A percentile compares a stretch with the other conserved stretches of the same genome.
Evolutionary conservation across 208 protist species (phyloP).

Genomic region (Endotrypanum monterogeii): DNA sequence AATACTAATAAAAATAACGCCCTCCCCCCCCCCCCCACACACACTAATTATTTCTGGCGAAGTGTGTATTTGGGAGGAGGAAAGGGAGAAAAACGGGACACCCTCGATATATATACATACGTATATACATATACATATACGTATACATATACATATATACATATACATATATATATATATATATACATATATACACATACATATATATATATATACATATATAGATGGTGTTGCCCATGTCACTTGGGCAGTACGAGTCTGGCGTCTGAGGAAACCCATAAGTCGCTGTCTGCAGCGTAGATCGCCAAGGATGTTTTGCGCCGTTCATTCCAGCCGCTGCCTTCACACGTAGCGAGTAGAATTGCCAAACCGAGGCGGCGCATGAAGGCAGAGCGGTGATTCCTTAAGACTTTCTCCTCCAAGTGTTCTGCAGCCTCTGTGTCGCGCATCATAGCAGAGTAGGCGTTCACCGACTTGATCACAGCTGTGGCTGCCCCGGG

Average conservation of each 20-base stretch:
- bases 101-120: too few relatives aligned
- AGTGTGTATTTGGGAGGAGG: too few relatives aligned
- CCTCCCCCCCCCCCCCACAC: too few relatives aligned
- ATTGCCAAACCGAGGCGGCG: constrained; percentile 27
- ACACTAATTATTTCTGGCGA: too few relatives aligned
- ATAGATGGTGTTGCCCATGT: background rate
- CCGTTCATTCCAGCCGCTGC: constrained; percentile 16
- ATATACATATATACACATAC: too few relatives aligned
- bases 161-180: too few relatives aligned
- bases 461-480: constrained; percentile 1
- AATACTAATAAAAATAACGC: too few relatives aligned
- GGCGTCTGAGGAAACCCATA: constrained; percentile 32
- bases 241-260: background rate
- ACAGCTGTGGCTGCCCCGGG: constrained; percentile 7
- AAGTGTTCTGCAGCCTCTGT: background rate
- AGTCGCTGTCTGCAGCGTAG: constrained; percentile 20
- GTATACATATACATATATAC: too few relatives aligned
- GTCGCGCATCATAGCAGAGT: background rate
- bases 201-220: too few relatives aligned
- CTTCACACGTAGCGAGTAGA: background rate
- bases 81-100: too few relatives aligned
- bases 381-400: constrained; percentile 10
- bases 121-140: too few relatives aligned
- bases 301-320: background rate
- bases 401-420: constrained; percentile 13